Evolutionary conservation across 768 basidiomycete species (phyloP), one percentile per base, ranked within the genome.

Genomic region (Lanmaoa pseudosensibilis): DNA sequence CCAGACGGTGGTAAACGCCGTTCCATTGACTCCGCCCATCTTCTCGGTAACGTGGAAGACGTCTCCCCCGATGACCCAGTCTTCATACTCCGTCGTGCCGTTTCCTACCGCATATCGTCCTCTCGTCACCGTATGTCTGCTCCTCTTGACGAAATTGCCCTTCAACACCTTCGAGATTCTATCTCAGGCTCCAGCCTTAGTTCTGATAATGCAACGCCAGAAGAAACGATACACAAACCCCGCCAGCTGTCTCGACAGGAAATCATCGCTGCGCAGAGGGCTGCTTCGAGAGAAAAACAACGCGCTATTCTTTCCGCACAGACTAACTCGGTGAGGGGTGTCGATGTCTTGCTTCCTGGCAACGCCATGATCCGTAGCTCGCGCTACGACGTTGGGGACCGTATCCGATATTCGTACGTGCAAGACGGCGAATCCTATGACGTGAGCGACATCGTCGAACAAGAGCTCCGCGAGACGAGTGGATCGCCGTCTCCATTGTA

Each of bases 381-480:
- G 7, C 79, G 92, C 8, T 85, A 86, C 59, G 83, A 92, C 21
- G 68, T 74, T 6, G 83, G 81, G 40, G 88, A 92, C 60, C 77
- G 79, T 45, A 88, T 94, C 75, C 87, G 95, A 0, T 99, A 99
- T 70, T 97, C 95, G 38, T 98, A 93, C 69, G 89, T 98, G 40
- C 87, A 93, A 59, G 92, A 94, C 58, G 96, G 94, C 3, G 92
- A 92, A 74, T 89, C 88, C 0, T 90, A 87, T 65, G 96, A 98
- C 70, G 93, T 98, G 69, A 94, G 92, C 65, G 89, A 96, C 59
- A 87, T 97, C 48, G 82, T 98, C 46, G 93, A 95, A 67, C 85
- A 91, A 71, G 96, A 96, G 63, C 89, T 90, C 80, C 76, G 83
- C n/a, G 83, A 81, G 30, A 76, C 76, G 38, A 73, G 71, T 38